These are phyloP conservation scores for Pleurotus sapidus DNA, from an alignment of 768 basidiomycete species.

Conservation along the genomic window DNA sequence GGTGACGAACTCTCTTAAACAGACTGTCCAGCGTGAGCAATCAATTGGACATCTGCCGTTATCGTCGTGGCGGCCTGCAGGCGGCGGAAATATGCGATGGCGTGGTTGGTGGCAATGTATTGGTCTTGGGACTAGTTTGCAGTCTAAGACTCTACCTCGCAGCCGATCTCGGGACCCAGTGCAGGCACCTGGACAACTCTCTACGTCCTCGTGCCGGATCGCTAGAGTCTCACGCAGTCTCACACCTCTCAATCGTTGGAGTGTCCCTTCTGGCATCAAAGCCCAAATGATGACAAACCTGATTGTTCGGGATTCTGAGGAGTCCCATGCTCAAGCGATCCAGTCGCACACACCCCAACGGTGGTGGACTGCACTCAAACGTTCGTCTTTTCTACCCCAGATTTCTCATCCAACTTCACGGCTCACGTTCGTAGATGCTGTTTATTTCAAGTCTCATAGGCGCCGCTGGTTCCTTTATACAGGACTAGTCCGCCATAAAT, in stretches of 20 bases:
- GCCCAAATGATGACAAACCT: not conserved
- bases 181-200: too few species aligned
- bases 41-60: constrained; percentile 5
- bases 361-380: constrained; percentile 3
- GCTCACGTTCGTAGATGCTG: too few species aligned
- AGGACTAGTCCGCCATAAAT: not conserved
- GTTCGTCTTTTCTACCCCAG: not conserved
- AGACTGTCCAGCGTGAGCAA: constrained; percentile 1
- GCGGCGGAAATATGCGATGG: not conserved
- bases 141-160: too few species aligned
- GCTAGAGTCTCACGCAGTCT: not conserved
- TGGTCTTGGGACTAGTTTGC: too few species aligned
- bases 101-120: too few species aligned
- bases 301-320: not conserved
- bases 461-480: not conserved
- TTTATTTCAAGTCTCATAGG: not conserved
- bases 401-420: too few species aligned
- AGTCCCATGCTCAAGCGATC: not conserved
- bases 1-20: constrained; percentile 1
- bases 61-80: not conserved
- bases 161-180: too few species aligned
- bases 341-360: not conserved
- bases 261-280: not conserved
- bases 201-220: too few species aligned
- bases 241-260: not conserved